Evolutionary conservation across 345 rosid species (phyloP).

Genomic region (Lenwebbia sp.): DNA sequence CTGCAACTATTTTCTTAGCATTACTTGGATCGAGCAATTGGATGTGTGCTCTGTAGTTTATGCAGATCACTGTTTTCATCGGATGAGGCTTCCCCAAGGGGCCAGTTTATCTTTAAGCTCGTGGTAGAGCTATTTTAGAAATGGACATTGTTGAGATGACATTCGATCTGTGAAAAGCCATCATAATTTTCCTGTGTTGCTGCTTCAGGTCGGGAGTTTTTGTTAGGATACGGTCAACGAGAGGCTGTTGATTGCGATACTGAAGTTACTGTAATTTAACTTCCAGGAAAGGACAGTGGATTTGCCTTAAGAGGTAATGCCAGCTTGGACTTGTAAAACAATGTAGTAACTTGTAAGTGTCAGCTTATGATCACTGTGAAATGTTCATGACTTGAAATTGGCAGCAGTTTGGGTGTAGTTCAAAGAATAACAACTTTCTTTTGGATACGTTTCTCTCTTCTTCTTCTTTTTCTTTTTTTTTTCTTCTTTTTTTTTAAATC

Average conservation of each 20-base stretch:
- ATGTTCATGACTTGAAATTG: not conserved
- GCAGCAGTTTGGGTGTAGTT: not conserved
- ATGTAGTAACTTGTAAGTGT: not conserved
- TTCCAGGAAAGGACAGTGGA: not conserved
- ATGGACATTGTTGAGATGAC: not conserved
- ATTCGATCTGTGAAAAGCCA: not conserved
- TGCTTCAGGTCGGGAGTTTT: not conserved
- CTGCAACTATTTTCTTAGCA: not conserved
- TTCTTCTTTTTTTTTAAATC: not conserved
- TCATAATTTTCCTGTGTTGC: not conserved
- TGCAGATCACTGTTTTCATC: not conserved
- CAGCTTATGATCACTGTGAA: not conserved
- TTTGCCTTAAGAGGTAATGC: not conserved
- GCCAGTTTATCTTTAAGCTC: not conserved
- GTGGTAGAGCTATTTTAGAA: not conserved
- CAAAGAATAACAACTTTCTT: not conserved
- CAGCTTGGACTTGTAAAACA: not conserved
- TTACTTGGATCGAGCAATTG: not conserved
- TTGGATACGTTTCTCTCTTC: accelerated
- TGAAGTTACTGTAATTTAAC: not conserved
- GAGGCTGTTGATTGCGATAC: not conserved
- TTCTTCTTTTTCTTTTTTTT: no score
- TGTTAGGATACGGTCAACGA: not conserved
- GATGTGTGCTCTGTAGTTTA: not conserved
- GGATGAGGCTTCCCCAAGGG: not conserved